Evolutionary conservation across 768 basidiomycete species (phyloP).

Genomic region (Neoboletus magnificus): DNA sequence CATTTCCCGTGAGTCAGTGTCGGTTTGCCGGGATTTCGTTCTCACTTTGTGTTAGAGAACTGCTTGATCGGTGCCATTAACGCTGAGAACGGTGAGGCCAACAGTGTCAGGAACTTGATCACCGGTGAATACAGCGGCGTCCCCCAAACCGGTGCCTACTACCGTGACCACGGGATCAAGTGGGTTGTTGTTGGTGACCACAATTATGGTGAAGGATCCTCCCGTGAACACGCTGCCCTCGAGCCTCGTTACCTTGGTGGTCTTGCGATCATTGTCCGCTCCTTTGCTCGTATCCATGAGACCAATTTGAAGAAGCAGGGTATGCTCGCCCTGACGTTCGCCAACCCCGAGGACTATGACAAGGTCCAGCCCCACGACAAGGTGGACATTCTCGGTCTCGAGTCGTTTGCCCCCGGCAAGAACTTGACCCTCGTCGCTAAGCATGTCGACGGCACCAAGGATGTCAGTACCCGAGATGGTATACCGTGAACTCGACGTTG

Average conservation of each 20-base stretch:
- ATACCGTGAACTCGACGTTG: conserved; percentile 1
- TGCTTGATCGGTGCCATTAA: conserved; percentile 98
- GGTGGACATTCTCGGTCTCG: conserved; percentile 85
- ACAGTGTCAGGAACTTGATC: conserved; percentile 88
- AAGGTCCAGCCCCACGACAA: conserved; percentile 84
- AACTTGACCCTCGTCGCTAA: conserved; percentile 79
- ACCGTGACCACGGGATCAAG: conserved; percentile 86
- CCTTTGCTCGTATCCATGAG: conserved; percentile 97
- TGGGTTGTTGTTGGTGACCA: conserved; percentile 97
- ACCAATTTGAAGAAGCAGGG: conserved; percentile 99
- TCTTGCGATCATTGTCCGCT: conserved; percentile 92
- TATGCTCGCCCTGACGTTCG: conserved; percentile 95
- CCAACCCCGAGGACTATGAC: conserved; percentile 90
- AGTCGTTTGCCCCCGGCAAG: conserved; percentile 88
- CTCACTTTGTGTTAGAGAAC: conserved; percentile 58
- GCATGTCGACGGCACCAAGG: conserved; percentile 76
- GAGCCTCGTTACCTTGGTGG: conserved; percentile 95
- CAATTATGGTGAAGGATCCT: conserved; percentile 98
- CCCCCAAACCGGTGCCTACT: conserved; percentile 80
- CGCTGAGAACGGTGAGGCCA: conserved; percentile 91
- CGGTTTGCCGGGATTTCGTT: background rate
- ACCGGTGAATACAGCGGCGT: conserved; percentile 86
- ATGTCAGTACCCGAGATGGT: conserved; percentile 39
- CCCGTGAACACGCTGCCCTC: conserved; percentile 95
- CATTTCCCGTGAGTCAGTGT: conserved; percentile 73